Evolutionary conservation across 495 filamentous ascomycete genomes (phyloP).

Genomic region (Delitschia confertaspora): DNA sequence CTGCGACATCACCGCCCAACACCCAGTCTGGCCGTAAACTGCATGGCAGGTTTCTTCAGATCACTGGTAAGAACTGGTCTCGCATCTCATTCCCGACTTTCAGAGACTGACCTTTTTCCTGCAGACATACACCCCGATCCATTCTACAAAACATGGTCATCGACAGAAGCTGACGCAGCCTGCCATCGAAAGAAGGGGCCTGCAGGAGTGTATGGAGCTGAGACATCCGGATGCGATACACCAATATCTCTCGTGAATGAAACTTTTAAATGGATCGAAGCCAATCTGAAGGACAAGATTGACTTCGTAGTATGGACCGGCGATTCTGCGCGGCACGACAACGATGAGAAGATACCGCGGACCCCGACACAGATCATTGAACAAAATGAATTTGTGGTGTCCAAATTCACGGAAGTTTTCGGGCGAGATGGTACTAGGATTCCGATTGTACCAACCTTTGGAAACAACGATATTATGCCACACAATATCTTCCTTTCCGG

Average conservation of each 20-base stretch:
- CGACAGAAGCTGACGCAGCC: constrained; percentile 53
- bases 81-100: neutral
- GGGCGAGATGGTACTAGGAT: constrained; percentile 56
- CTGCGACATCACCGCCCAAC: too few species aligned
- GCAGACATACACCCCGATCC: constrained; percentile 84
- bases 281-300: constrained; percentile 69
- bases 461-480: constrained; percentile 95
- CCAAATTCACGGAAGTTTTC: constrained; percentile 70
- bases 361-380: constrained; percentile 60
- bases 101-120: neutral
- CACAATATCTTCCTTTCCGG: constrained; percentile 87
- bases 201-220: constrained; percentile 73
- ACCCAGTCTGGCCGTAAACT: constrained; percentile 36
- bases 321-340: constrained; percentile 91
- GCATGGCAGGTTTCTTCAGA: constrained; percentile 83
- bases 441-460: constrained; percentile 81
- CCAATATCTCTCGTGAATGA: constrained; percentile 72
- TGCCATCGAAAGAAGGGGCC: constrained; percentile 75
- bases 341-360: constrained; percentile 75
- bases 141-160: constrained; percentile 70
- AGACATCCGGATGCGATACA: constrained; percentile 80
- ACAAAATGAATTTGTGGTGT: constrained; percentile 64
- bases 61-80: constrained; percentile 61
- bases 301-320: constrained; percentile 99
- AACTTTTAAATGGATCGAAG: constrained; percentile 87